Base-by-base conservation (phyloP, 805 yeast species). In the Starmerella kuoi region DNA sequence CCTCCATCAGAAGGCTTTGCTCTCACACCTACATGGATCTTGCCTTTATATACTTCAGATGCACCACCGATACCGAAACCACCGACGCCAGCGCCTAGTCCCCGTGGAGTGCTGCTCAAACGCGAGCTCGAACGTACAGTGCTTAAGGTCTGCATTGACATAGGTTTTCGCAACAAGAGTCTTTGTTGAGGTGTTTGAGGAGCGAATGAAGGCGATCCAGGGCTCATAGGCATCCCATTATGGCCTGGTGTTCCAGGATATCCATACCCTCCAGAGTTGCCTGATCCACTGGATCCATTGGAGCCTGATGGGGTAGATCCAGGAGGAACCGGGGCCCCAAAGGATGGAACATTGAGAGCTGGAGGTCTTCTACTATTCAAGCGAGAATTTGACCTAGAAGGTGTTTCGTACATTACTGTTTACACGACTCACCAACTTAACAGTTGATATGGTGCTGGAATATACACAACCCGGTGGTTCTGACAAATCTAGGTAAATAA, bases 11-110 rank as follows among this genome's bases (percentile, higher is more conserved):
- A 25, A 0, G 95, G 95, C 50, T 79, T 77, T 15, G 87, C 85
- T 47, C 95, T 65, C 11, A 85, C 72, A 0, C 86, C 72, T 1
- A 85, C 95, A 1, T 74, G 70, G 48, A 85, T 84, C 14, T 78
- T 68, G 1, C 93, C 93, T 3, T 74, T 68, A 54, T 79, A 81
- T 0, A 62, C 38, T 24, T 38, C 49, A 12, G 38, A 40, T 3
- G 37, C 35, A n/a, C 31, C 24, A 12, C 34, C 26, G n/a, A 21
- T 8, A 4, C 35, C 41, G 11, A 31, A 25, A 30, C 35, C 28
- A 31, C 25, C n/a, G 35, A 17, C 34, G 25, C 25, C 27, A 25
- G 37, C 34, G 7, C 36, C 24, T 34, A n/a, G 17, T 15, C 32
- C 38, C n/a, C 38, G 23, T 3, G 38, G 45, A 15, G 51, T 49